Evolutionary conservation across 108 stramenopile genomes (phyloP), one percentile per base, ranked within the genome.

Genomic region (Epithemia pelagica): DNA sequence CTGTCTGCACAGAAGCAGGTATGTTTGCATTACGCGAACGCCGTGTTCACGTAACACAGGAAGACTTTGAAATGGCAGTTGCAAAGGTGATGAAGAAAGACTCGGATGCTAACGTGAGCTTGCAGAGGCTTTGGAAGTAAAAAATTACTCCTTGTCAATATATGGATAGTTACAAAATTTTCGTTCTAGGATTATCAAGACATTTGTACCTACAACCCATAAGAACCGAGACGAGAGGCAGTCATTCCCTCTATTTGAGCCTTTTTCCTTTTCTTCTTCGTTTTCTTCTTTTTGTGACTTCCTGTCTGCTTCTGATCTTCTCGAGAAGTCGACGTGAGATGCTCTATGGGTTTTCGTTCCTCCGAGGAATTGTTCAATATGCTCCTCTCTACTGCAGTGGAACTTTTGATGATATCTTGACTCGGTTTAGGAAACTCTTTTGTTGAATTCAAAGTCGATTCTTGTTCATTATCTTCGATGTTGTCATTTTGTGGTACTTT

Each of bases 31-130:
- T 99, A 62, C 79, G 99, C 66, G 97, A 98, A 80, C 84, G 97
- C 66, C 89, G 97, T 57, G 96, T 98, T 30, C 97, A 99, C 78
- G 97, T 99, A 0, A 99, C 97, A 1, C 99, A 99, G 80, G 99
- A 99, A 78, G 99, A 99, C 84, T 99, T 99, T 74, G 97, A 98
- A 82, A 98, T 99, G 99, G 97, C 97, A 0, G 96, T 97, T 19
- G 82, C 85, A 58, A 99, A 99, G 92, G 99, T 99, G 64, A 98
- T 99, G 99, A 98, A 98, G 96, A 98, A 99, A 91, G 97, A 98
- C 54, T 75, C 82, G 29, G 99, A 99, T 58, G 63, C 81, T 61
- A 97, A 99, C 82, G 82, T 97, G 69, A 89, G 89, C 76, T 80
- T 98, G 76, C 84, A 90, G 58, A 92, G 97, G 77, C 84, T 99